Evolutionary conservation across 225 moss, liverwort and hornwort species (phyloP).

Genomic region (Ulota crispa): DNA sequence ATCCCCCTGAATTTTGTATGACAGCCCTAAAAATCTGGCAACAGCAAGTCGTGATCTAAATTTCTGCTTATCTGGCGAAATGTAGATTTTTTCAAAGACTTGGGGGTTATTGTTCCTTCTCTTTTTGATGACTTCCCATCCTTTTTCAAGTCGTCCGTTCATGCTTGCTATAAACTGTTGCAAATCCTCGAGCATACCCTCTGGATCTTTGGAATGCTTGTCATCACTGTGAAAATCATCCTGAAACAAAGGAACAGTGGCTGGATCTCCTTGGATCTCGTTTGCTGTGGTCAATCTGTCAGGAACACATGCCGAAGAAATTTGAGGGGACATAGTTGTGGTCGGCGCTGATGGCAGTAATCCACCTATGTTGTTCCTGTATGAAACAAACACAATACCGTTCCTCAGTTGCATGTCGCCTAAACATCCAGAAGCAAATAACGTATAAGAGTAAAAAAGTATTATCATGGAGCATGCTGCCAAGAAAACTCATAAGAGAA

Average conservation of each 20-base stretch:
- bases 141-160: slow-evolving; percentile 60
- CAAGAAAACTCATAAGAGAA: slow-evolving; percentile 4
- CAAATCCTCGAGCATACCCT: slow-evolving; percentile 70
- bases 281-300: slow-evolving; percentile 17
- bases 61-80: slow-evolving; percentile 83
- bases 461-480: background rate
- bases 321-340: slow-evolving; percentile 22
- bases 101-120: slow-evolving; percentile 59
- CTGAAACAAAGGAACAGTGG: slow-evolving; percentile 18
- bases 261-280: slow-evolving; percentile 26
- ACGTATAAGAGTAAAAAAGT: background rate
- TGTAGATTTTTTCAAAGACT: slow-evolving; percentile 70
- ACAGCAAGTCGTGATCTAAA: slow-evolving; percentile 89
- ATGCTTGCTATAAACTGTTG: slow-evolving; percentile 62
- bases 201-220: slow-evolving; percentile 52
- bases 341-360: slow-evolving; percentile 19
- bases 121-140: slow-evolving; percentile 75
- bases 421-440: slow-evolving; percentile 10
- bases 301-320: slow-evolving; percentile 20
- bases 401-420: slow-evolving; percentile 19
- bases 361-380: slow-evolving; percentile 23
- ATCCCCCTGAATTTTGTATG: slow-evolving; percentile 22
- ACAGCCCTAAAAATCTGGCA: slow-evolving; percentile 74
- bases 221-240: slow-evolving; percentile 48
- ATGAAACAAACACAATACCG: slow-evolving; percentile 13